Conservation (phyloP, 2,329 filamentous ascomycete species). For the Ceratocystis papillata region DNA sequence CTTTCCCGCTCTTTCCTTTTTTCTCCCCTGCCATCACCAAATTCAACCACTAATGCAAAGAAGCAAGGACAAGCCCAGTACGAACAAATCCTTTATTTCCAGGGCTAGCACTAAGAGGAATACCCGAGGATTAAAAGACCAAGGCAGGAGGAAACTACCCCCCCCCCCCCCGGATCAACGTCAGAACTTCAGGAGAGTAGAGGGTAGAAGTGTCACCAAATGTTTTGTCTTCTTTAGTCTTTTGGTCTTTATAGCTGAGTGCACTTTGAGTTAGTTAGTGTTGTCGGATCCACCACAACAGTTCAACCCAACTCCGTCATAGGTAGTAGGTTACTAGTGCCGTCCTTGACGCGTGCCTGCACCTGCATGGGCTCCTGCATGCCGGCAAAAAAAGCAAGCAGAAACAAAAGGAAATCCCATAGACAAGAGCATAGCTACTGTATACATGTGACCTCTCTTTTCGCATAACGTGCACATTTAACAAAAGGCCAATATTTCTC, state of each 20-base stretch:
- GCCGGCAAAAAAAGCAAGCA: neutral
- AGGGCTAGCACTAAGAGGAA: neutral
- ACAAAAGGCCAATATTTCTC: too few species aligned
- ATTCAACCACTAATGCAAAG: too few species aligned
- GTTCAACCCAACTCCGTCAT: neutral
- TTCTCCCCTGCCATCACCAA: neutral
- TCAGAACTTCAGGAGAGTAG: too few species aligned
- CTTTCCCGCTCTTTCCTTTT: too few species aligned
- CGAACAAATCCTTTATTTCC: neutral
- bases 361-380: slow-evolving; percentile 11
- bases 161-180: too few species aligned
- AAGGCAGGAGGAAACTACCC: too few species aligned
- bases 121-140: neutral
- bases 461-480: neutral
- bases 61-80: neutral
- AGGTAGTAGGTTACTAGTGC: neutral
- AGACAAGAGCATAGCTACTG: neutral
- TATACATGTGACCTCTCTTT: neutral
- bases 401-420: neutral
- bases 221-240: neutral
- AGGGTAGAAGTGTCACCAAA: too few species aligned
- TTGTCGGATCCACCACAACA: too few species aligned
- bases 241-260: neutral
- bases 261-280: too few species aligned
- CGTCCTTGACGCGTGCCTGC: slow-evolving; percentile 8